A percentile compares a stretch with the other conserved stretches of the same genome.
These are phyloP conservation scores for Castanea mollissima DNA, from an alignment of 306 rosid species.

Conservation along the genomic window DNA sequence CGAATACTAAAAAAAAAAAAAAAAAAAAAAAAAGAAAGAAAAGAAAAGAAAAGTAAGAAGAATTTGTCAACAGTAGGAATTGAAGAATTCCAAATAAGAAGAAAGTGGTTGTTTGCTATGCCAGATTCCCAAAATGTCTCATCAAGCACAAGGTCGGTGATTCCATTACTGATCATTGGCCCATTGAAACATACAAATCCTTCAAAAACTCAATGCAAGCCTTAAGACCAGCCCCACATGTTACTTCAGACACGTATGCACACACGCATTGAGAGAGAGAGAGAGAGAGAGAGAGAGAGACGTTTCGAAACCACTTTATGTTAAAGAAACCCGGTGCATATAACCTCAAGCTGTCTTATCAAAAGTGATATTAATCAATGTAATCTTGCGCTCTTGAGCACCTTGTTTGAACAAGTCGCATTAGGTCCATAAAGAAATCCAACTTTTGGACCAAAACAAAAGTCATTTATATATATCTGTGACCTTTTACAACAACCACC, in stretches of 20 bases:
- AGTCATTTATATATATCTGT: slow-evolving; percentile 21
- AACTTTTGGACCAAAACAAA: slow-evolving; percentile 48
- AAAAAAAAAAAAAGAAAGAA: not conserved
- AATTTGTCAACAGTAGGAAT: slow-evolving; percentile 29
- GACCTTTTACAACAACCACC: slow-evolving; percentile 28
- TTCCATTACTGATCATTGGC: slow-evolving; percentile 41
- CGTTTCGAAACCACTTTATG: slow-evolving; percentile 33
- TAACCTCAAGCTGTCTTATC: slow-evolving; percentile 37
- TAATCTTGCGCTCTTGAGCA: not conserved
- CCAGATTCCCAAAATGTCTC: slow-evolving; percentile 70
- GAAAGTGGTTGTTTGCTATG: slow-evolving; percentile 22
- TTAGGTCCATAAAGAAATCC: slow-evolving; percentile 15
- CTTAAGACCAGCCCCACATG: slow-evolving; percentile 34
- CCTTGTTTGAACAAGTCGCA: slow-evolving; percentile 16
- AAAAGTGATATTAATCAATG: slow-evolving; percentile 27
- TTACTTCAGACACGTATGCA: slow-evolving; percentile 3
- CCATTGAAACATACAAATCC: slow-evolving; percentile 26
- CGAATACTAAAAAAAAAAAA: not conserved
- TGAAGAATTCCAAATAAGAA: slow-evolving; percentile 26
- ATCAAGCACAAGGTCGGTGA: slow-evolving; percentile 56
- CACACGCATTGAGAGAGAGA: not conserved
- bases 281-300: slow-evolving; percentile 7
- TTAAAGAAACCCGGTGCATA: slow-evolving; percentile 14
- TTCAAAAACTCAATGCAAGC: slow-evolving; percentile 35
- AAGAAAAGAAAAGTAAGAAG: no score